phyloP scores from a whole-genome alignment of 768 basidiomycete species.

The Phlegmacium glaucopus region DNA sequence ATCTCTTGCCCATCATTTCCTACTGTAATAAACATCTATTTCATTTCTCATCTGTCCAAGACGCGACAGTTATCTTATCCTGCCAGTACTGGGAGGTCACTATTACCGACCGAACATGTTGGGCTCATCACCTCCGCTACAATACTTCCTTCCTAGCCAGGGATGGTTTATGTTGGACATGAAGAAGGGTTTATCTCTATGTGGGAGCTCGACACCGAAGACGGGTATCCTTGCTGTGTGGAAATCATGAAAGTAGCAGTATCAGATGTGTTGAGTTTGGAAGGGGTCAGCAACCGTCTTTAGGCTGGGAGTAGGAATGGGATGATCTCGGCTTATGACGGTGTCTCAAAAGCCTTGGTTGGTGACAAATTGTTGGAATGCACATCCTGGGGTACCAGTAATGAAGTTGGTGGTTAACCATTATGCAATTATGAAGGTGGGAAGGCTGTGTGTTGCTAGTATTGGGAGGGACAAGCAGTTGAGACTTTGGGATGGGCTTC shows the following conservation, averaged over 20 bases:
- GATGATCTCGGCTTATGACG: constrained; percentile 78
- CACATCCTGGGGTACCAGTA: constrained; percentile 72
- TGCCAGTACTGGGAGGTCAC: constrained; percentile 48
- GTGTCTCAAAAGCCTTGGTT: constrained; percentile 74
- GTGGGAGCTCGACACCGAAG: constrained; percentile 67
- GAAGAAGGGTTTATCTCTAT: too few species aligned
- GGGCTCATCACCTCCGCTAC: constrained; percentile 85
- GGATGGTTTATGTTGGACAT: constrained; percentile 75
- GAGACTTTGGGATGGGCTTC: constrained; percentile 86
- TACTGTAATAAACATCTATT: too few species aligned
- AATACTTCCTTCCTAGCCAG: constrained; percentile 63
- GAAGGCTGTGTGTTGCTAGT: constrained; percentile 72
- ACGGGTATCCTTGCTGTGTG: too few species aligned
- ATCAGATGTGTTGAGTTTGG: constrained; percentile 79
- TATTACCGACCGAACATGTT: constrained; percentile 65
- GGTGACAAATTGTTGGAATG: constrained; percentile 85
- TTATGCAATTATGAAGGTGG: constrained; percentile 68
- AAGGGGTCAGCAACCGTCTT: constrained; percentile 77
- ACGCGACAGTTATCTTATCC: constrained; percentile 20
- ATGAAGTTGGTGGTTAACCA: constrained; percentile 80
- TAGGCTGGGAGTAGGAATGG: constrained; percentile 91
- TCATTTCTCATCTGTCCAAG: too few species aligned
- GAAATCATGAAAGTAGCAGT: too few species aligned
- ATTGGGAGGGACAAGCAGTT: constrained; percentile 71
- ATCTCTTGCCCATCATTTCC: too few species aligned